A percentile compares a stretch with the other conserved stretches of the same genome.
phyloP scores from a whole-genome alignment of 441 rosid species.

The Erodium texanum region DNA sequence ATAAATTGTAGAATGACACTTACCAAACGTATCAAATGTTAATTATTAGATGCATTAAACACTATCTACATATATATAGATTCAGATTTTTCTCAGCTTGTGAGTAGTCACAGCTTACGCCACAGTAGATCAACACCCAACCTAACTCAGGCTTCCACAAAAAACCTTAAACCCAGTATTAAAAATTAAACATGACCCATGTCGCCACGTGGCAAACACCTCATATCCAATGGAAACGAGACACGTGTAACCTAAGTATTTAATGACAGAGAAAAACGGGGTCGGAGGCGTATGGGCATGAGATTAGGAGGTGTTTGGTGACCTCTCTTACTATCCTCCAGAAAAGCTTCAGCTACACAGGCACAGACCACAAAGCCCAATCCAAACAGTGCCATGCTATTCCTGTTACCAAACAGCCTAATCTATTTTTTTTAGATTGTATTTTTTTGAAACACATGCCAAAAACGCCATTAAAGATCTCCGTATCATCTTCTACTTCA shows the following conservation, averaged over 20 bases:
- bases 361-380: background rate
- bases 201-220: too few species aligned
- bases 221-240: background rate
- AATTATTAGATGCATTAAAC: background rate
- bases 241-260: constrained; percentile 25
- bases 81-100: background rate
- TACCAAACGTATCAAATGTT: background rate
- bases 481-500: background rate
- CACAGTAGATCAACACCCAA: constrained; percentile 49
- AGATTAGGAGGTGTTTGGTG: constrained; percentile 49
- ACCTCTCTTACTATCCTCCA: constrained; percentile 38
- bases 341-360: too few species aligned
- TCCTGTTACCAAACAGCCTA: background rate
- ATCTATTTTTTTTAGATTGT: background rate
- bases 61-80: too few species aligned
- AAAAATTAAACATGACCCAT: too few species aligned
- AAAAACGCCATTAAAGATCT: background rate
- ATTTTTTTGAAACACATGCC: background rate
- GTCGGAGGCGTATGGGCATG: constrained; percentile 18
- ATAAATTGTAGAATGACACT: background rate
- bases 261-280: too few species aligned
- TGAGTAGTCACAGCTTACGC: constrained; percentile 1
- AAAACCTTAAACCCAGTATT: background rate
- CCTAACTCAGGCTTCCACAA: too few species aligned
- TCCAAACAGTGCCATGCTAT: background rate